Conservation (phyloP, 768 basidiomycete genomes). For the Phlegmacium glaucopus region DNA sequence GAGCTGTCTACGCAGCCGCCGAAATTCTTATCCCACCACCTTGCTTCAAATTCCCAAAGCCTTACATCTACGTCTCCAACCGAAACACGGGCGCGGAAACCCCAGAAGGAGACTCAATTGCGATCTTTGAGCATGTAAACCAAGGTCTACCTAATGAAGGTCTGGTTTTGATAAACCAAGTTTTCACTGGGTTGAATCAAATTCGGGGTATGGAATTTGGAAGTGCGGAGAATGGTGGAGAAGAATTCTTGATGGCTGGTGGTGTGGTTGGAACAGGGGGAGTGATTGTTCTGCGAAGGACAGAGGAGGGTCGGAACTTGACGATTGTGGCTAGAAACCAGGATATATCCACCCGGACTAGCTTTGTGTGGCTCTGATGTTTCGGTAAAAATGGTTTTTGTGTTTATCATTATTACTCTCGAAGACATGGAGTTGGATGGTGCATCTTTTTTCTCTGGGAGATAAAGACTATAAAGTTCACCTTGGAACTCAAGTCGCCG, state of each 20-base stretch:
- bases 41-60: constrained; percentile 40
- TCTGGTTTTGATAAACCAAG: constrained; percentile 40
- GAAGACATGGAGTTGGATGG: too few species aligned
- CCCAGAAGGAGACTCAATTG: constrained; percentile 57
- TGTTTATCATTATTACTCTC: too few species aligned
- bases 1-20: constrained; percentile 45
- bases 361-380: constrained; percentile 46
- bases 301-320: constrained; percentile 49
- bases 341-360: constrained; percentile 46
- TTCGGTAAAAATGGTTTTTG: not conserved
- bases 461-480: too few species aligned
- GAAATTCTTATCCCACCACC: constrained; percentile 61
- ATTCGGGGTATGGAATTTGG: constrained; percentile 67
- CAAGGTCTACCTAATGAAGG: constrained; percentile 27
- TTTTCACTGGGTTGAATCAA: constrained; percentile 63
- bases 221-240: constrained; percentile 40
- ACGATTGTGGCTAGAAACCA: constrained; percentile 50
- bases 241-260: constrained; percentile 48
- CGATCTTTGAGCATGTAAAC: constrained; percentile 51
- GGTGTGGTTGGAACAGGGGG: constrained; percentile 53
- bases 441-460: too few species aligned
- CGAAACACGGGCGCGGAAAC: constrained; percentile 51
- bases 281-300: constrained; percentile 53
- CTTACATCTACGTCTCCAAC: constrained; percentile 67
- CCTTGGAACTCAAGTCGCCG: too few species aligned